A percentile compares a stretch with the other conserved stretches of the same genome.
Conservation (phyloP, 768 basidiomycete species). For the Nidula microcarpa region DNA sequence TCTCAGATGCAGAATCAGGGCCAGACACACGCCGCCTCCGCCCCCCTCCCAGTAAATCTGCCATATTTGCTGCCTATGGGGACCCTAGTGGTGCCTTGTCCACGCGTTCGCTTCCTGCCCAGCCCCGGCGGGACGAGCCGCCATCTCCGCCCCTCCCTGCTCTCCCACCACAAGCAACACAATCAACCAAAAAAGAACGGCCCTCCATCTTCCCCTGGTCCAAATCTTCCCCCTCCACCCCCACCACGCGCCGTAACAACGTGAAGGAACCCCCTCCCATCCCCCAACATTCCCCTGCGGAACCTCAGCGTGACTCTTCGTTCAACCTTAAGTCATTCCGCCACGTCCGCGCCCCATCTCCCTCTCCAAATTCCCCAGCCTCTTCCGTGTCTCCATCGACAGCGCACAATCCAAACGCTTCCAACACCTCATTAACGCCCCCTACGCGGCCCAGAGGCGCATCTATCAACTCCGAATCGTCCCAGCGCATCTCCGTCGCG, state of each 20-base stretch:
- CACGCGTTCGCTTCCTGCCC: slow-evolving; percentile 59
- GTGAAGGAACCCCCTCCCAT: slow-evolving; percentile 14
- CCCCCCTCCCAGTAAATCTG: slow-evolving; percentile 62
- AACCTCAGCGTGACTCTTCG: slow-evolving; percentile 26
- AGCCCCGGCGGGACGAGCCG: background rate
- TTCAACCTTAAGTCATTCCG: slow-evolving; percentile 78
- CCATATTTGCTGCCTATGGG: slow-evolving; percentile 58
- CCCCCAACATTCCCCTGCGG: slow-evolving; percentile 7
- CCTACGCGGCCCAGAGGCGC: slow-evolving; percentile 53
- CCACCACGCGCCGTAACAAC: slow-evolving; percentile 15
- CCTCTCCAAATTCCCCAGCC: slow-evolving; percentile 9
- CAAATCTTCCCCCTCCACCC: slow-evolving; percentile 25
- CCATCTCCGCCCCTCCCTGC: slow-evolving; percentile 27
- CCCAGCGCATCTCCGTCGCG: slow-evolving; percentile 76
- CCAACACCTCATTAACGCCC: slow-evolving; percentile 25
- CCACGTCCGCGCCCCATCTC: slow-evolving; percentile 52
- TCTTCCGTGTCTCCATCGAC: slow-evolving; percentile 9
- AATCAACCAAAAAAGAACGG: slow-evolving; percentile 11
- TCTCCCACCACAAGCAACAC: slow-evolving; percentile 3
- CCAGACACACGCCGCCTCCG: slow-evolving; percentile 36
- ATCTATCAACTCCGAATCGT: slow-evolving; percentile 60
- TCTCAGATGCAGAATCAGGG: slow-evolving; percentile 25
- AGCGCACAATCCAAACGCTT: slow-evolving; percentile 14
- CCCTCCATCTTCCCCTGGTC: slow-evolving; percentile 29
- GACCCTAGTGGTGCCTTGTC: slow-evolving; percentile 51